Evolutionary conservation across 2,329 filamentous ascomycete genomes (phyloP), one percentile per base, ranked within the genome.

Genomic region (Onygenales sp.): DNA sequence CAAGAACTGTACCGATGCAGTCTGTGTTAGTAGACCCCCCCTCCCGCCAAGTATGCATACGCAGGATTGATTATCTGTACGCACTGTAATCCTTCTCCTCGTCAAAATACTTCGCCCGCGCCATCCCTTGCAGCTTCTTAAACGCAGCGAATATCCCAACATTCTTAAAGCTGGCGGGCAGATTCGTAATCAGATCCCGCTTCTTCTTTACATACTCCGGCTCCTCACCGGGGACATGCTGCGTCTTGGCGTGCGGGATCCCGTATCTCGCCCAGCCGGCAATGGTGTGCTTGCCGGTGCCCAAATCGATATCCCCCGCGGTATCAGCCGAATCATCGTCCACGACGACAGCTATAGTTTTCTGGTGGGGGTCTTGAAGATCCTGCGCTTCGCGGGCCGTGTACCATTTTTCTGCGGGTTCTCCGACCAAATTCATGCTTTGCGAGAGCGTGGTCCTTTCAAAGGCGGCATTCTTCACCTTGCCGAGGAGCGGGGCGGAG

Each of bases 31-130:
- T 14, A 44, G 21, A 34, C 21, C 8, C 14, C 14, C 7, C 17
- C 8, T 42, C 3, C 2, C 7, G 14, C 11, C 32, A 42, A n/a
- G 6, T 42, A 4, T 50, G n/a, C 48, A 36, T 21, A 51, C 11
- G 10, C 10, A 36, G 44, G 5, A 36, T n/a, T 13, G 2, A 21
- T 17, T 40, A 27, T 34, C 40, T n/a, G 7, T 17, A 47, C 52
- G 31, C 47, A 54, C 52, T 21, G n/a, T 42, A 52, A 42, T 54
- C 52, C 31, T 36, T 54, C 11, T 48, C 49, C 14, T 52, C 48
- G 36, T 54, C 42, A 31, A 54, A 46, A 42, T 48, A 54, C 27
- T 52, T 52, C 13, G 40, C 17, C 43, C 40, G 34, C 13, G 32
- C 37, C 37, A 4, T 37, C 49, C 39, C 10, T 21, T 47, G 34